Evolutionary conservation across 192 early-diverging fungal genomes (phyloP).

Genomic region (Backusella tarrabulga): DNA sequence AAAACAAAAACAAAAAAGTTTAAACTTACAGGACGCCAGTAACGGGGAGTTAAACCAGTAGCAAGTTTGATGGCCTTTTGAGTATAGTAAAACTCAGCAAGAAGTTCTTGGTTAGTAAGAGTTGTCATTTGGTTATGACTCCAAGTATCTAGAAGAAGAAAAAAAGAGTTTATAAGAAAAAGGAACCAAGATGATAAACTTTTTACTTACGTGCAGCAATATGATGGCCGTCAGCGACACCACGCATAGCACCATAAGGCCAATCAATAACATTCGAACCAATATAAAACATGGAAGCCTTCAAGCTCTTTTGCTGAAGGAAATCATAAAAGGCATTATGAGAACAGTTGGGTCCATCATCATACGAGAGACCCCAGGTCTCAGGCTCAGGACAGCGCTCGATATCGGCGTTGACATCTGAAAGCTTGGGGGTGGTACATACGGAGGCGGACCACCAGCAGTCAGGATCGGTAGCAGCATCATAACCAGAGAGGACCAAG

Average conservation of each 20-base stretch:
- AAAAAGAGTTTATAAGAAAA: no score
- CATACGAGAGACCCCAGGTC: constrained; percentile 59
- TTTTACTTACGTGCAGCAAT: constrained; percentile 37
- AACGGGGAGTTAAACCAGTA: constrained; percentile 35
- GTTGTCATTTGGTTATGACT: constrained; percentile 47
- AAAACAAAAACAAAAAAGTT: not conserved
- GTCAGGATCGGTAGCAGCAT: constrained; percentile 15
- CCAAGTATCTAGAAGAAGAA: constrained; percentile 44
- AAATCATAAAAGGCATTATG: constrained; percentile 41
- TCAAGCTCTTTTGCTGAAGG: constrained; percentile 39
- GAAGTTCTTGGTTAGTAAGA: constrained; percentile 41
- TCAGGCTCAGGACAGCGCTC: constrained; percentile 36
- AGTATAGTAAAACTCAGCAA: constrained; percentile 53
- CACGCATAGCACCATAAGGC: constrained; percentile 36
- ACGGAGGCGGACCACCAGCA: constrained; percentile 44
- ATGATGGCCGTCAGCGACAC: constrained; percentile 53
- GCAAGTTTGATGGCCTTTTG: constrained; percentile 40
- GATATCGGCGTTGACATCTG: constrained; percentile 26
- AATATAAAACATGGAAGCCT: constrained; percentile 37
- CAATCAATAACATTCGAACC: constrained; percentile 38
- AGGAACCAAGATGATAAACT: no score
- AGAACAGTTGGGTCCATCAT: constrained; percentile 58
- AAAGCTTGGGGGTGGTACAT: constrained; percentile 28
- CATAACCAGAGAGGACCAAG: constrained; percentile 19
- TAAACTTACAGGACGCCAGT: constrained; percentile 28